phyloP scores from a whole-genome alignment of 2,329 filamentous ascomycete species.

The Cytospora piceicola region DNA sequence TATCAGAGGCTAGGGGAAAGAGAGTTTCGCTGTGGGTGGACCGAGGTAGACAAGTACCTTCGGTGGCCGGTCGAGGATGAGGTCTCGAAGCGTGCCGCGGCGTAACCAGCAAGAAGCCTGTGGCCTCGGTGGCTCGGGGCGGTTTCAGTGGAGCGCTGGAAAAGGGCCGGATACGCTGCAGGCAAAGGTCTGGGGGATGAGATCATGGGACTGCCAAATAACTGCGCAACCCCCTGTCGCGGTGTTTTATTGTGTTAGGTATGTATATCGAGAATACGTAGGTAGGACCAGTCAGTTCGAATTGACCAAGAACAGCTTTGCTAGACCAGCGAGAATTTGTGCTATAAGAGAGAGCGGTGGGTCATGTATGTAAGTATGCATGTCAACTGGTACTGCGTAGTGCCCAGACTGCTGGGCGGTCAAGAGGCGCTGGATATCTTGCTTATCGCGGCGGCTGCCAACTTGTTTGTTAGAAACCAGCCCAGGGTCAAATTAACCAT shows the following conservation, averaged over 20 bases:
- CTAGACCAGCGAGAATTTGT: slow-evolving; percentile 21
- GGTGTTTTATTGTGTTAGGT: not conserved
- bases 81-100: slow-evolving; percentile 2
- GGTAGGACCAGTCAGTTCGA: slow-evolving; percentile 4
- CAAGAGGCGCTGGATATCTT: slow-evolving; percentile 6
- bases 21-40: slow-evolving; percentile 1
- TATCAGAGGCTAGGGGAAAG: not conserved
- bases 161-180: slow-evolving; percentile 31
- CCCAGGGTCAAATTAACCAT: not conserved
- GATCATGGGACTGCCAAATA: slow-evolving; percentile 26
- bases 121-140: slow-evolving; percentile 28
- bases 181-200: slow-evolving; percentile 26
- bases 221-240: slow-evolving; percentile 23
- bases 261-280: not conserved
- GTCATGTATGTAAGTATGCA: slow-evolving; percentile 4
- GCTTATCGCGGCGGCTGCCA: slow-evolving; percentile 7
- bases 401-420: slow-evolving; percentile 14
- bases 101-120: slow-evolving; percentile 29
- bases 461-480: not conserved
- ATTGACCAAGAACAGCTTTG: slow-evolving; percentile 2
- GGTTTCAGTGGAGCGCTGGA: slow-evolving; percentile 27
- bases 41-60: slow-evolving; percentile 17
- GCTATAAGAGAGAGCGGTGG: slow-evolving; percentile 16
- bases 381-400: slow-evolving; percentile 1
- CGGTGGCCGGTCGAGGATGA: slow-evolving; percentile 9